Evolutionary conservation across 2,329 filamentous ascomycete species (phyloP).

Genomic region (Penicillium sp.): DNA sequence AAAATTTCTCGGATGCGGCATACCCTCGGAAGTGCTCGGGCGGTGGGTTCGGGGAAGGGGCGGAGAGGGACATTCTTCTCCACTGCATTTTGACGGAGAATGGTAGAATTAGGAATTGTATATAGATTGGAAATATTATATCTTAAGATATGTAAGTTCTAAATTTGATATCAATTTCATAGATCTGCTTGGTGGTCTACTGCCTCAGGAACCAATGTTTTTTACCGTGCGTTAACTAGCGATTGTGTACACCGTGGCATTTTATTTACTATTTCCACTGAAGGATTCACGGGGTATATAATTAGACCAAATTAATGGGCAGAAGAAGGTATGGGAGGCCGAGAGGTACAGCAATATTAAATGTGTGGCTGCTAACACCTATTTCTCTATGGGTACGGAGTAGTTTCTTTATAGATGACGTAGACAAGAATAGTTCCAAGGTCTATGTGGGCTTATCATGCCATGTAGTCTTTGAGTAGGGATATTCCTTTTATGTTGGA

Average conservation of each 20-base stretch:
- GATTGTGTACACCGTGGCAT: constrained; percentile 5
- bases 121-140: not conserved
- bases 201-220: constrained; percentile 5
- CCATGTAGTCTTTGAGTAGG: no score
- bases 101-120: not conserved
- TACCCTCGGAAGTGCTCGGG: constrained; percentile 42
- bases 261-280: not conserved
- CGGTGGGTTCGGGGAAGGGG: constrained; percentile 28
- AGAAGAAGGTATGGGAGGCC: no score
- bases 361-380: no score
- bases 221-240: not conserved
- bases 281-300: not conserved
- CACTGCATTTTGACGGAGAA: not conserved
- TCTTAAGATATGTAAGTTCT: no score
- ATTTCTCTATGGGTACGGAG: no score
- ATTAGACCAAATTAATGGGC: not conserved
- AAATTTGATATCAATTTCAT: not conserved
- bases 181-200: not conserved
- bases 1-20: constrained; percentile 46
- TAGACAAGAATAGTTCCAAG: no score
- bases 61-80: constrained; percentile 22
- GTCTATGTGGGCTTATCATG: no score
- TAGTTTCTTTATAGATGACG: no score
- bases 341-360: no score
- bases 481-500: no score